Evolutionary conservation across 2,329 filamentous ascomycete genomes (phyloP).

Genomic region (Dactylellina haptotyla): DNA sequence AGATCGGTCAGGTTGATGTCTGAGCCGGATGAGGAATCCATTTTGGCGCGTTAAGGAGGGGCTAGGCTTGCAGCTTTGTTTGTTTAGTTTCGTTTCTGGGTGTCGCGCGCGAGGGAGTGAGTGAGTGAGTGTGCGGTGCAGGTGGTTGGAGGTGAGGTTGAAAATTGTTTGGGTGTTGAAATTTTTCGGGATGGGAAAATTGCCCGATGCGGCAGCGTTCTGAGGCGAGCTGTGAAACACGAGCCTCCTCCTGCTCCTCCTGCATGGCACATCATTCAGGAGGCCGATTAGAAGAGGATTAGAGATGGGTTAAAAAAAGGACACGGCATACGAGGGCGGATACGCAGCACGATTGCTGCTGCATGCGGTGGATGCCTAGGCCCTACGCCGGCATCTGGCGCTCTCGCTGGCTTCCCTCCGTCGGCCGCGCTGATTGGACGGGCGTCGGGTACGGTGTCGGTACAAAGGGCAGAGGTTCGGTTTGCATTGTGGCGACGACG

Average conservation of each 20-base stretch:
- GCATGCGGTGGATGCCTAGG: no score
- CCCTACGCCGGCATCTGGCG: no score
- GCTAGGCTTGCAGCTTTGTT: not conserved
- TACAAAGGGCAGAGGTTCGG: no score
- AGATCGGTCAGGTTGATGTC: constrained; percentile 76
- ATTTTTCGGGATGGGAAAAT: constrained; percentile 29
- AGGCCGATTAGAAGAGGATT: no score
- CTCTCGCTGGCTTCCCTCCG: no score
- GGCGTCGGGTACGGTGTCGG: no score
- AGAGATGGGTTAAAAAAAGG: no score
- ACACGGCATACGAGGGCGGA: no score
- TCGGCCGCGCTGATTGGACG: no score
- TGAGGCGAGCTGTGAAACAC: constrained; percentile 32
- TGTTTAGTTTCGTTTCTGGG: not conserved
- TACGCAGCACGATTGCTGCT: no score
- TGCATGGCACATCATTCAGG: not conserved
- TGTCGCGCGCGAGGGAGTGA: not conserved
- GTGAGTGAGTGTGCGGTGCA: not conserved
- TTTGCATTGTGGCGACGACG: no score
- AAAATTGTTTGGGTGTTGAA: not conserved
- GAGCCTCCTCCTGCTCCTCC: not conserved
- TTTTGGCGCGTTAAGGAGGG: constrained; percentile 37
- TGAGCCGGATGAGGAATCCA: constrained; percentile 58
- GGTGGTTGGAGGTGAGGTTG: not conserved
- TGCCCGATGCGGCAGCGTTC: constrained; percentile 23